Evolutionary conservation across 192 early-diverging fungal species (phyloP).

Genomic region (Chytriomyces hyalinus): DNA sequence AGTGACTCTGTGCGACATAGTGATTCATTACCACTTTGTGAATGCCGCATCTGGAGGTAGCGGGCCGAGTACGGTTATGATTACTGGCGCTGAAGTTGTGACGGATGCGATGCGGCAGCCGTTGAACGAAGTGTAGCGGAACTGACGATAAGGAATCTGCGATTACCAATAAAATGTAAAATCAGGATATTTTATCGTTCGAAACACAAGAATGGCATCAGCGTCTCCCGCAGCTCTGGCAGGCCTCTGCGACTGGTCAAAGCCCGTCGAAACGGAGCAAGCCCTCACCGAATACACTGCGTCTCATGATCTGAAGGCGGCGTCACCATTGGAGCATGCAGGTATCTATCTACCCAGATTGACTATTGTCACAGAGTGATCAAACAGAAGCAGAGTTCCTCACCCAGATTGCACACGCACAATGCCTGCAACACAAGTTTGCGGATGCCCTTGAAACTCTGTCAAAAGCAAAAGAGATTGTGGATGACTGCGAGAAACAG

Average conservation of each 20-base stretch:
- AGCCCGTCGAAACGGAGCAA: slow-evolving; percentile 3
- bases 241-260: not conserved
- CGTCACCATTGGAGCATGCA: not conserved
- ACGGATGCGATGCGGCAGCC: not conserved
- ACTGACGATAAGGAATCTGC: too few relatives aligned
- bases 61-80: not conserved
- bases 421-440: slow-evolving; percentile 9
- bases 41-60: not conserved
- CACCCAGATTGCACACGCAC: slow-evolving; percentile 17
- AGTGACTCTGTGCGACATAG: slow-evolving; percentile 27
- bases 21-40: slow-evolving; percentile 15
- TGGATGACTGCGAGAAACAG: not conserved
- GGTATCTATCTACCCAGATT: too few relatives aligned
- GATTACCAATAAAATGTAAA: too few relatives aligned
- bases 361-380: too few relatives aligned
- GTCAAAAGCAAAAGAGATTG: not conserved
- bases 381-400: slow-evolving; percentile 7
- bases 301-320: not conserved
- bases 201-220: too few relatives aligned
- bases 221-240: not conserved
- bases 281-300: not conserved
- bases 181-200: too few relatives aligned
- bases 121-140: not conserved
- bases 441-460: not conserved
- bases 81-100: not conserved